These are phyloP conservation scores for Leccinum insolens DNA, from an alignment of 1,284 basidiomycete species.

Conservation along the genomic window DNA sequence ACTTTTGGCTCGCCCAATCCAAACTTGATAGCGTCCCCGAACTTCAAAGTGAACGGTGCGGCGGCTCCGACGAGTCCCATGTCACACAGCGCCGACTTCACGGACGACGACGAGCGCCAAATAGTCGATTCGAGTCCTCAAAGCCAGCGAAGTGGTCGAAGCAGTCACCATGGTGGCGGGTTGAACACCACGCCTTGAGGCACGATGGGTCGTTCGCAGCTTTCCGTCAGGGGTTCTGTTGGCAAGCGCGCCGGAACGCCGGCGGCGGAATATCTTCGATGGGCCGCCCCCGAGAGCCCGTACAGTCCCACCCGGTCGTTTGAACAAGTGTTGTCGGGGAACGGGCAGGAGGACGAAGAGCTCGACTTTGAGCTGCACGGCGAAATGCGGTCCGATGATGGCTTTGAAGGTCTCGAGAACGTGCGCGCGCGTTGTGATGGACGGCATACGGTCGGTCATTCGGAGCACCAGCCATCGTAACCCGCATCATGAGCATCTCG, in stretches of 20 bases:
- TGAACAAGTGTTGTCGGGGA: constrained; percentile 53
- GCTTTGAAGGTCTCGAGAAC: constrained; percentile 93
- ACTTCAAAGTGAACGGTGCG: constrained; percentile 37
- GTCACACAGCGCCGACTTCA: constrained; percentile 48
- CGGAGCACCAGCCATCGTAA: constrained; percentile 50
- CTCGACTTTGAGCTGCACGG: constrained; percentile 83
- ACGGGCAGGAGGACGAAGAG: constrained; percentile 58
- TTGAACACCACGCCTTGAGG: constrained; percentile 78
- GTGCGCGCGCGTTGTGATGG: constrained; percentile 96
- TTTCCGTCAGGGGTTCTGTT: constrained; percentile 70
- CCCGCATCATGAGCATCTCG: constrained; percentile 53
- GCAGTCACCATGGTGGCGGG: constrained; percentile 55
- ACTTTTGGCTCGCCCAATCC: constrained; percentile 67
- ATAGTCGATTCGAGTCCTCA: constrained; percentile 60
- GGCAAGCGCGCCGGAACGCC: constrained; percentile 87
- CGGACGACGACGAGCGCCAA: constrained; percentile 50
- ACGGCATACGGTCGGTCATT: constrained; percentile 72
- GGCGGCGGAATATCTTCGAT: constrained; percentile 85
- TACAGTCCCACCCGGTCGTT: constrained; percentile 72
- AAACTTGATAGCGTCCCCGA: constrained; percentile 45
- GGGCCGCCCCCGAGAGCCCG: constrained; percentile 40
- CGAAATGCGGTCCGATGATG: constrained; percentile 75
- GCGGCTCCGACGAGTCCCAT: constrained; percentile 55
- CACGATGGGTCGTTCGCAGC: constrained; percentile 72
- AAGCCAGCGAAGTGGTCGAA: constrained; percentile 69